Evolutionary conservation across 306 rosid species (phyloP).

Genomic region (Glycyrrhiza uralensis): DNA sequence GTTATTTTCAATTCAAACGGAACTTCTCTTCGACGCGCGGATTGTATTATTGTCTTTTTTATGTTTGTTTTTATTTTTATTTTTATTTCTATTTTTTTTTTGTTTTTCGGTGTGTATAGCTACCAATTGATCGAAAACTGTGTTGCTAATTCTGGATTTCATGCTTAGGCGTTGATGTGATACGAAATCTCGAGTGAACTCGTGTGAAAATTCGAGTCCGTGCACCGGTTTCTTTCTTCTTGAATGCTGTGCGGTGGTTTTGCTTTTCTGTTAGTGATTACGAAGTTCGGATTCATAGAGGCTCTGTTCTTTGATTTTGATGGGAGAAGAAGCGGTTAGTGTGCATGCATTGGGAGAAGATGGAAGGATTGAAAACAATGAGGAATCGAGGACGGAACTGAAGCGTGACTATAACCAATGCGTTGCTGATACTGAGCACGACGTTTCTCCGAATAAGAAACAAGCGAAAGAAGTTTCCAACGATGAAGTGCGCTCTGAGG

Average conservation of each 20-base stretch:
- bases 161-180: conserved; percentile 11
- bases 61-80: neutral
- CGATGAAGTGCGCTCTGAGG: conserved; percentile 89
- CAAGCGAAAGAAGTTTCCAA: conserved; percentile 72
- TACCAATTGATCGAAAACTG: conserved; percentile 1
- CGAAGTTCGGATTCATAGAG: conserved; percentile 22
- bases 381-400: conserved; percentile 45
- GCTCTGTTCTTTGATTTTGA: conserved; percentile 53
- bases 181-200: conserved; percentile 10
- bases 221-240: conserved; percentile 8
- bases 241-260: conserved; percentile 52
- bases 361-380: conserved; percentile 43
- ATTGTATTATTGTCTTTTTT: neutral
- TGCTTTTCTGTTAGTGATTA: conserved; percentile 22
- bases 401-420: conserved; percentile 61
- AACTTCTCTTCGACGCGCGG: neutral
- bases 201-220: conserved; percentile 5
- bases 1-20: conserved; percentile 9
- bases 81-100: neutral
- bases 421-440: conserved; percentile 41
- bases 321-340: conserved; percentile 74
- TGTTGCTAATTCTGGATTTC: conserved; percentile 2
- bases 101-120: neutral
- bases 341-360: conserved; percentile 41
- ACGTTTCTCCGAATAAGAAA: conserved; percentile 56